These are phyloP conservation scores for Globisporangium mamillatum DNA, from an alignment of 352 stramenopile genomes.

Conservation along the genomic window DNA sequence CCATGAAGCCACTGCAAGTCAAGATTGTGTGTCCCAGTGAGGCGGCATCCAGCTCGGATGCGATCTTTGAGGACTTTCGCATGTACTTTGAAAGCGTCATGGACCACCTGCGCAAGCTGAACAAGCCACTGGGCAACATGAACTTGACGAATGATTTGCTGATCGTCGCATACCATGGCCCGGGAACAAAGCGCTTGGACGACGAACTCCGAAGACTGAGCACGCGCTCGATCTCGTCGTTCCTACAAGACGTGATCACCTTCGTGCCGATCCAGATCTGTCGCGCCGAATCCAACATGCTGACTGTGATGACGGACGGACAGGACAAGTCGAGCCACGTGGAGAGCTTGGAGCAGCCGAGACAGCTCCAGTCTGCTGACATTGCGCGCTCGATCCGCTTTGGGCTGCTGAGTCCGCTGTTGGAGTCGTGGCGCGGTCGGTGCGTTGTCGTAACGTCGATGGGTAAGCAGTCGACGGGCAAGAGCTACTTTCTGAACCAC, in stretches of 20 bases:
- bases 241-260: constrained; percentile 49
- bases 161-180: not conserved
- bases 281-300: constrained; percentile 52
- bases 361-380: constrained; percentile 24
- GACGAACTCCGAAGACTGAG: constrained; percentile 17
- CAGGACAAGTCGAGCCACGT: constrained; percentile 24
- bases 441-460: constrained; percentile 21
- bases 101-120: constrained; percentile 44
- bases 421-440: constrained; percentile 17
- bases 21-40: constrained; percentile 21
- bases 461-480: constrained; percentile 61
- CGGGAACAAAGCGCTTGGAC: constrained; percentile 5
- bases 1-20: constrained; percentile 19
- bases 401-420: constrained; percentile 17
- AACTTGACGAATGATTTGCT: constrained; percentile 20
- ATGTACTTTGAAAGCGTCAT: constrained; percentile 41
- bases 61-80: not conserved
- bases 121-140: constrained; percentile 52
- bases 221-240: constrained; percentile 16
- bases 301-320: constrained; percentile 53
- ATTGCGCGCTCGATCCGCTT: constrained; percentile 38
- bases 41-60: not conserved
- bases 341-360: constrained; percentile 22
- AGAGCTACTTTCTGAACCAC: constrained; percentile 81
- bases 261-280: constrained; percentile 78